Percentiles rank a stretch among this genome's conserved stretches.
Evolutionary conservation across 169 alveolate genomes (phyloP).

Genomic region (Babesia bovis): DNA sequence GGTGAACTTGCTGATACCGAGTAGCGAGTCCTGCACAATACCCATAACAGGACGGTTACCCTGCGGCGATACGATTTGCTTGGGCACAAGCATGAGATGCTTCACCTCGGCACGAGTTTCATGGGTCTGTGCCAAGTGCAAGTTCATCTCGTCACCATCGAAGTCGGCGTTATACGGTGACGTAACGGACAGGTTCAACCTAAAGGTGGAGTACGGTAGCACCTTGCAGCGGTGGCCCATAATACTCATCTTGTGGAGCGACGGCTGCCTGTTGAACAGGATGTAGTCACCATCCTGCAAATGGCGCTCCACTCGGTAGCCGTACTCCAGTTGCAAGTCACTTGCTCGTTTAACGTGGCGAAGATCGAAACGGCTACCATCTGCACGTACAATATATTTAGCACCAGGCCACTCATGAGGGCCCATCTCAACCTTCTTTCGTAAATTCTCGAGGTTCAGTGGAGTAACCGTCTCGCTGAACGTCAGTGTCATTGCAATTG

Average conservation of each 20-base stretch:
- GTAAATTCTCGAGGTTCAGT: constrained; percentile 89
- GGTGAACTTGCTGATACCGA: constrained; percentile 94
- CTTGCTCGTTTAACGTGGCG: constrained; percentile 82
- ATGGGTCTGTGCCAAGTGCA: constrained; percentile 98
- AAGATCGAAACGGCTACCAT: constrained; percentile 90
- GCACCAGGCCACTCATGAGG: constrained; percentile 99
- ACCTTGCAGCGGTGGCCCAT: constrained; percentile 99
- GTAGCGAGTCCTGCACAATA: constrained; percentile 97
- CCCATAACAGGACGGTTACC: constrained; percentile 99
- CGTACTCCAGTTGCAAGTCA: constrained; percentile 89
- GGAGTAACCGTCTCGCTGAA: constrained; percentile 98
- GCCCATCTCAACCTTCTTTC: constrained; percentile 91
- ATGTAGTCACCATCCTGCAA: constrained; percentile 98
- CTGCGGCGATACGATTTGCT: constrained; percentile 99
- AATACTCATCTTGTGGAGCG: constrained; percentile 99
- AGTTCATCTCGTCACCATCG: constrained; percentile 99
- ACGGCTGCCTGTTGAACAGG: constrained; percentile 99
- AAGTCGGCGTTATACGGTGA: constrained; percentile 99
- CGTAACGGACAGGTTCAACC: constrained; percentile 97
- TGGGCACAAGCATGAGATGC: constrained; percentile 98
- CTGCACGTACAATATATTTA: constrained; percentile 91
- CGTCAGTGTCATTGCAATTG: constrained; percentile 98
- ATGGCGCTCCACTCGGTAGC: constrained; percentile 98
- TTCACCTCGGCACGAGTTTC: constrained; percentile 98
- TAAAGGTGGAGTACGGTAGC: constrained; percentile 98